Evolutionary conservation across 768 basidiomycete species (phyloP).

Genomic region (Rhizopogon vesiculosus): DNA sequence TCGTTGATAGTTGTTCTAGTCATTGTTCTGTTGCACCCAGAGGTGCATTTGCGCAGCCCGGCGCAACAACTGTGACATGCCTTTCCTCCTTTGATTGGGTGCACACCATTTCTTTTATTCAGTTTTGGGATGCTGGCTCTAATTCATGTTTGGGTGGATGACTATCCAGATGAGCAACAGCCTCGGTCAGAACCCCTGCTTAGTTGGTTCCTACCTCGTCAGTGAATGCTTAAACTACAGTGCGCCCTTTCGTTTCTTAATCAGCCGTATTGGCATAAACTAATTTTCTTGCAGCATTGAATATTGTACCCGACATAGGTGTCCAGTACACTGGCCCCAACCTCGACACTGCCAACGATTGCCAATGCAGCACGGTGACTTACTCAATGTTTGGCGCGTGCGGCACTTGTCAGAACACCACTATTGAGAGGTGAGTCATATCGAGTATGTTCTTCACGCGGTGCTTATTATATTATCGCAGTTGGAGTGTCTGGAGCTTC

Average conservation of each 20-base stretch:
- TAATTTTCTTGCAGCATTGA: constrained; percentile 27
- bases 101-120: not conserved
- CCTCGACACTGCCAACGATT: constrained; percentile 12
- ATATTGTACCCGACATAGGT: constrained; percentile 17
- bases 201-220: constrained; percentile 38
- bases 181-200: constrained; percentile 40
- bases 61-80: not conserved
- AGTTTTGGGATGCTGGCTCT: not conserved
- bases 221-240: constrained; percentile 37
- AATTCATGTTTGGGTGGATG: not conserved
- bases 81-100: not conserved
- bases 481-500: constrained; percentile 48
- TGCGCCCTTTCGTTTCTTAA: constrained; percentile 19
- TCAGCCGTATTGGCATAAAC: constrained; percentile 2
- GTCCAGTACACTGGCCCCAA: too few relatives aligned
- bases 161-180: constrained; percentile 35
- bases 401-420: constrained; percentile 47
- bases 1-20: not conserved
- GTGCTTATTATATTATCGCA: constrained; percentile 12
- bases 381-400: constrained; percentile 57
- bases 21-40: not conserved
- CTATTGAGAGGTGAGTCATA: constrained; percentile 28
- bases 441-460: too few relatives aligned
- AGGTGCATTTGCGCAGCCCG: not conserved
- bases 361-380: constrained; percentile 52